Evolutionary conservation across 2,329 filamentous ascomycete genomes (phyloP).

Genomic region (Ascochyta viciae-villosae): DNA sequence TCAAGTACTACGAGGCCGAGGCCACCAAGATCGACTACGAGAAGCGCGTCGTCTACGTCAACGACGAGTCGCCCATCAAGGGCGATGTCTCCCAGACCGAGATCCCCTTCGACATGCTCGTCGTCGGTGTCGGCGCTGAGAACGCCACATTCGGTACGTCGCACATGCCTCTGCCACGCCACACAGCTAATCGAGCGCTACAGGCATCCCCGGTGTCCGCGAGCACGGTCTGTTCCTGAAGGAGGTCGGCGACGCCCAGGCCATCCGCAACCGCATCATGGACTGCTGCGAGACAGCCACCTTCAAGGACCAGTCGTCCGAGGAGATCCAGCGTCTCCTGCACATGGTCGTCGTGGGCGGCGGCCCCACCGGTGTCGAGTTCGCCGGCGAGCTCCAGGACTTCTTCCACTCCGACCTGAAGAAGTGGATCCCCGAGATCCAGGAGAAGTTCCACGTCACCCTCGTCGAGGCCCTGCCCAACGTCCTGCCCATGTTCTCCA

Average conservation of each 20-base stretch:
- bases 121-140: constrained; percentile 95
- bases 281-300: constrained; percentile 98
- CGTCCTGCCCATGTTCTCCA: constrained; percentile 97
- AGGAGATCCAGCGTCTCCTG: constrained; percentile 90
- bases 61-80: constrained; percentile 92
- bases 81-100: constrained; percentile 82
- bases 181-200: constrained; percentile 23
- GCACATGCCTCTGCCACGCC: neutral
- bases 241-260: constrained; percentile 95
- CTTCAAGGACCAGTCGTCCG: constrained; percentile 91
- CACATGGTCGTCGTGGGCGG: constrained; percentile 92
- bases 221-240: constrained; percentile 98
- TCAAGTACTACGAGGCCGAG: constrained; percentile 98
- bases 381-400: constrained; percentile 96
- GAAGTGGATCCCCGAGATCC: constrained; percentile 97
- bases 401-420: constrained; percentile 98
- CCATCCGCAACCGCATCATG: constrained; percentile 98
- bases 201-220: constrained; percentile 86
- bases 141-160: constrained; percentile 90
- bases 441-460: constrained; percentile 94
- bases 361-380: constrained; percentile 96
- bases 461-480: constrained; percentile 97
- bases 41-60: constrained; percentile 85
- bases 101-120: constrained; percentile 97
- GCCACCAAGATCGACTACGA: constrained; percentile 94